phyloP scores from a whole-genome alignment of 345 rosid species.

The Gossypioides kirkii region DNA sequence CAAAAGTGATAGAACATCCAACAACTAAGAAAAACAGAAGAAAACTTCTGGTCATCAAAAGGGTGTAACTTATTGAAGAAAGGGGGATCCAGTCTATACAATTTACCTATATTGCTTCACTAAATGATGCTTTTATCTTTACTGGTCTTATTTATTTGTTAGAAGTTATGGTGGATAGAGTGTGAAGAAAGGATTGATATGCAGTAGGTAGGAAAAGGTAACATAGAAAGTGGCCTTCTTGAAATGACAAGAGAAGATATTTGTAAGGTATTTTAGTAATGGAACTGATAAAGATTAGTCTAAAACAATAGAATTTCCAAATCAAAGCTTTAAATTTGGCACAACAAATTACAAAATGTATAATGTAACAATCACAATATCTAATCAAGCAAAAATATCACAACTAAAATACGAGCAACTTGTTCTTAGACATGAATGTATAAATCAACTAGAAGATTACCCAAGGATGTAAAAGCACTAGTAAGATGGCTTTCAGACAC shows the following conservation, averaged over 20 bases:
- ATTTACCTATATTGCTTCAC: neutral
- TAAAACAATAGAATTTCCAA: neutral
- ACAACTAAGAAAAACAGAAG: neutral
- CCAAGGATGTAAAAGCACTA: neutral
- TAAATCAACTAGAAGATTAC: neutral
- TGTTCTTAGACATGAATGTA: neutral
- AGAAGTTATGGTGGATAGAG: neutral
- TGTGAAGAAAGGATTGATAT: neutral
- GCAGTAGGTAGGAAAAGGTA: neutral
- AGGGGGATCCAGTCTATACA: neutral
- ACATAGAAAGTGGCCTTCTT: neutral
- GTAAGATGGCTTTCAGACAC: neutral
- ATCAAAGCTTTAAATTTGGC: neutral
- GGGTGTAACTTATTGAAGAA: neutral
- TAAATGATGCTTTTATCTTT: neutral
- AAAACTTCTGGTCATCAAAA: neutral
- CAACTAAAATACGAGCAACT: neutral
- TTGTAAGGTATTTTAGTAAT: neutral
- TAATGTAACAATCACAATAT: neutral
- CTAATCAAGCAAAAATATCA: slow-evolving; percentile 3
- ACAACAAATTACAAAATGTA: neutral
- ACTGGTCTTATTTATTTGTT: neutral
- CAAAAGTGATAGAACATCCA: neutral
- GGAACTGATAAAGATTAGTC: neutral
- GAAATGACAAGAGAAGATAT: neutral